phyloP scores from a whole-genome alignment of 2,329 filamentous ascomycete genomes.

The Neurospora crassa region DNA sequence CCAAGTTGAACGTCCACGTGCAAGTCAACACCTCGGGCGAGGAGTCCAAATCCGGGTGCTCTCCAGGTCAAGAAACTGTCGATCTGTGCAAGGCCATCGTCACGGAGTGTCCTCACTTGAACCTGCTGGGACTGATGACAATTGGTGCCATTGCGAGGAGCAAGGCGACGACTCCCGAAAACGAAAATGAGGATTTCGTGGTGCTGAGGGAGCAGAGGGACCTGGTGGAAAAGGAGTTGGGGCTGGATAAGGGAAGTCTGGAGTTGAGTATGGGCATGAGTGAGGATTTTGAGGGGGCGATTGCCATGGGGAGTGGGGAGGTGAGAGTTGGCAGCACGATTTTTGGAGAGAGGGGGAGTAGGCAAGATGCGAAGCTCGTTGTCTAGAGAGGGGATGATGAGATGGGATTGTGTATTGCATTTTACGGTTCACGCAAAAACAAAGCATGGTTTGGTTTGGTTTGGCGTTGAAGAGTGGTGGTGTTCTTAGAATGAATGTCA shows the following conservation, averaged over 20 bases:
- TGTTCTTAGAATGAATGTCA: background rate
- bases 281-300: constrained; percentile 85
- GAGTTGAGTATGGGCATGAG: constrained; percentile 99
- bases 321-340: constrained; percentile 91
- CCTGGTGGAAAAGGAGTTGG: constrained; percentile 54
- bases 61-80: constrained; percentile 52
- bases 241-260: constrained; percentile 42
- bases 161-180: constrained; percentile 59
- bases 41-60: constrained; percentile 71
- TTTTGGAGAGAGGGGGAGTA: constrained; percentile 74
- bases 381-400: constrained; percentile 20
- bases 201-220: constrained; percentile 60
- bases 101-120: constrained; percentile 61
- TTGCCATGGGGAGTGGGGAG: constrained; percentile 74
- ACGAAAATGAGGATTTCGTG: constrained; percentile 87
- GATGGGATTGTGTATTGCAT: background rate
- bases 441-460: background rate
- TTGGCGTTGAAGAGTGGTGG: background rate
- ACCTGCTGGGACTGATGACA: constrained; percentile 83
- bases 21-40: constrained; percentile 96
- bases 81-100: constrained; percentile 61
- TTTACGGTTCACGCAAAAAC: background rate
- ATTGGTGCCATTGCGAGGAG: constrained; percentile 91
- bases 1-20: constrained; percentile 64
- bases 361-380: constrained; percentile 65